Evolutionary conservation across 176 grass and related monocot species (phyloP).

Genomic region (Musa acuminata): DNA sequence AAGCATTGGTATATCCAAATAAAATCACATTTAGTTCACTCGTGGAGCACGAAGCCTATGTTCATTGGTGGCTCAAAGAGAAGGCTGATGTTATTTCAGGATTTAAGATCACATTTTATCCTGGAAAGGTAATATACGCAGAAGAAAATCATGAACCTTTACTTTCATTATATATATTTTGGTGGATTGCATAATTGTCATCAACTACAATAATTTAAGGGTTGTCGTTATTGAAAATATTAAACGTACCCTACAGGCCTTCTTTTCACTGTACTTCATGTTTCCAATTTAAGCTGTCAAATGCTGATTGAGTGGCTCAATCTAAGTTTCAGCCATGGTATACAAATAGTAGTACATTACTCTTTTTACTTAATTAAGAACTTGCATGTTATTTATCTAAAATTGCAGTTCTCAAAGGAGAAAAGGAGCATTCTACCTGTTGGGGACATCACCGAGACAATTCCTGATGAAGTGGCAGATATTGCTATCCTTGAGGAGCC

Average conservation of each 20-base stretch:
- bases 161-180: not conserved
- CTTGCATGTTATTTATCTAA: not conserved
- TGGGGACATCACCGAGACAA: conserved; percentile 76
- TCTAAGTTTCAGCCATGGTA: not conserved
- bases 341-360: not conserved
- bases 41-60: conserved; percentile 56
- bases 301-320: not conserved
- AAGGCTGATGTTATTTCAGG: conserved; percentile 38
- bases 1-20: conserved; percentile 84
- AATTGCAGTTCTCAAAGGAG: conserved; percentile 60
- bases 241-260: not conserved
- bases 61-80: conserved; percentile 71
- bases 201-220: not conserved
- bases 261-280: too few relatives aligned
- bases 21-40: conserved; percentile 66
- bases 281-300: not conserved
- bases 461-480: conserved; percentile 73
- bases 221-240: not conserved
- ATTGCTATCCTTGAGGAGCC: conserved; percentile 95
- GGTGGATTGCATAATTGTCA: not conserved
- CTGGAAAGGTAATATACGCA: conserved; percentile 56
- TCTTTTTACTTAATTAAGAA: not conserved
- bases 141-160: not conserved
- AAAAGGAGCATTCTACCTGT: conserved; percentile 99
- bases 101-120: conserved; percentile 75